Conservation (phyloP, 139 green algal genomes). For the Chlamydomonas applanata region DNA sequence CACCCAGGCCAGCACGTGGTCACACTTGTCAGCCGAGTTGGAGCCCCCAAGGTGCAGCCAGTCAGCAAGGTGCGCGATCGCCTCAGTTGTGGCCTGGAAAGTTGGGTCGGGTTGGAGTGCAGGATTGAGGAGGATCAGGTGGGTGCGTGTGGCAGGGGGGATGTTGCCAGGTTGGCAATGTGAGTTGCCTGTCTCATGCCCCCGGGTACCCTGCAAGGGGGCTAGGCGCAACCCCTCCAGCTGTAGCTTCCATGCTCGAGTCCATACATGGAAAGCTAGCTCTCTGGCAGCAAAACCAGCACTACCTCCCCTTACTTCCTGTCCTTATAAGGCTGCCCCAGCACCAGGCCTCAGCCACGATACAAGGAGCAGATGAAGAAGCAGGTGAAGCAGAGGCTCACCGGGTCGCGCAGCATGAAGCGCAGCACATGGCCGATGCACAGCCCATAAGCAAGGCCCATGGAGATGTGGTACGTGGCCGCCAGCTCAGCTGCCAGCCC, state of each 20-base stretch:
- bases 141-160: too few species aligned
- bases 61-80: conserved; percentile 58
- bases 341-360: too few species aligned
- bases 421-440: conserved; percentile 69
- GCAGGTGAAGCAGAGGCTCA: conserved; percentile 25
- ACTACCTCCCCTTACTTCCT: not conserved
- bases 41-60: conserved; percentile 52
- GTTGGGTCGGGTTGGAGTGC: too few species aligned
- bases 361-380: not conserved
- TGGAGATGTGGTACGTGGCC: conserved; percentile 51
- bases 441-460: conserved; percentile 63
- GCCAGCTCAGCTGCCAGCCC: conserved; percentile 58
- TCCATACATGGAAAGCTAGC: too few species aligned
- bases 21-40: conserved; percentile 44
- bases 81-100: conserved; percentile 26
- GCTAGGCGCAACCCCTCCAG: too few species aligned
- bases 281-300: not conserved
- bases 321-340: not conserved
- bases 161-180: too few species aligned
- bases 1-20: conserved; percentile 55
- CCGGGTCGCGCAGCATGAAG: conserved; percentile 38
- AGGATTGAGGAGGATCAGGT: too few species aligned
- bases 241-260: too few species aligned
- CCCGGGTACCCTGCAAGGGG: too few species aligned
- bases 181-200: too few species aligned